Evolutionary conservation across 2,329 filamentous ascomycete genomes (phyloP).

Genomic region (Zalaria obscura): DNA sequence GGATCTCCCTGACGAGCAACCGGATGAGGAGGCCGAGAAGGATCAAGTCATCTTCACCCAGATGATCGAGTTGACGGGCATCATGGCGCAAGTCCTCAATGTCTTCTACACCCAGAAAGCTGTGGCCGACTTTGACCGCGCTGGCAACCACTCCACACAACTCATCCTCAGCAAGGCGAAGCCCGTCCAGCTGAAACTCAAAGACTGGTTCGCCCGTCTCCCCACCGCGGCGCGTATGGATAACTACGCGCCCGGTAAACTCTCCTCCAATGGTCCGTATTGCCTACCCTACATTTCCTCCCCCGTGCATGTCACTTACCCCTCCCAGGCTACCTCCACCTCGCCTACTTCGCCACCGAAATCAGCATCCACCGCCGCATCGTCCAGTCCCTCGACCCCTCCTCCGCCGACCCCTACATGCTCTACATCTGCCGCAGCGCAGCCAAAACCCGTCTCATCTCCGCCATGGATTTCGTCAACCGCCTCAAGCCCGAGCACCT

Average conservation of each 20-base stretch:
- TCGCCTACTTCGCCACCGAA: constrained; percentile 87
- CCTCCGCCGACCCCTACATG: constrained; percentile 56
- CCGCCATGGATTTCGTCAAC: constrained; percentile 95
- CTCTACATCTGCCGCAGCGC: constrained; percentile 86
- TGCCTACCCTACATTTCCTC: background rate
- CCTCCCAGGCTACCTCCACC: constrained; percentile 52
- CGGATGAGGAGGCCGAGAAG: constrained; percentile 35
- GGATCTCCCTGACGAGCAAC: constrained; percentile 24
- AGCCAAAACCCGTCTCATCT: constrained; percentile 86
- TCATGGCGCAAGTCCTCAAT: constrained; percentile 67
- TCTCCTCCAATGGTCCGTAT: constrained; percentile 25
- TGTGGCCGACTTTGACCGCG: constrained; percentile 52
- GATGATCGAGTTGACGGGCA: constrained; percentile 61
- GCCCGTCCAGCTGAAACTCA: constrained; percentile 67
- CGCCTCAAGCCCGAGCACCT: constrained; percentile 75
- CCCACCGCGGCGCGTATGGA: constrained; percentile 54
- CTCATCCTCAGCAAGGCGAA: constrained; percentile 63
- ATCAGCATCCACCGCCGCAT: constrained; percentile 88
- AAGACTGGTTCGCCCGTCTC: constrained; percentile 67
- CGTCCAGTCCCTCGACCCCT: constrained; percentile 57
- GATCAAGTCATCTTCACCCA: constrained; percentile 59
- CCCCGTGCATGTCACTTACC: background rate
- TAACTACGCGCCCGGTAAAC: constrained; percentile 23
- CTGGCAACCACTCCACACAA: constrained; percentile 56
- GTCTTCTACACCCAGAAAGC: constrained; percentile 70